Evolutionary conservation across 108 stramenopile species (phyloP), one percentile per base, ranked within the genome.

Genomic region (Fistulifera solaris): DNA sequence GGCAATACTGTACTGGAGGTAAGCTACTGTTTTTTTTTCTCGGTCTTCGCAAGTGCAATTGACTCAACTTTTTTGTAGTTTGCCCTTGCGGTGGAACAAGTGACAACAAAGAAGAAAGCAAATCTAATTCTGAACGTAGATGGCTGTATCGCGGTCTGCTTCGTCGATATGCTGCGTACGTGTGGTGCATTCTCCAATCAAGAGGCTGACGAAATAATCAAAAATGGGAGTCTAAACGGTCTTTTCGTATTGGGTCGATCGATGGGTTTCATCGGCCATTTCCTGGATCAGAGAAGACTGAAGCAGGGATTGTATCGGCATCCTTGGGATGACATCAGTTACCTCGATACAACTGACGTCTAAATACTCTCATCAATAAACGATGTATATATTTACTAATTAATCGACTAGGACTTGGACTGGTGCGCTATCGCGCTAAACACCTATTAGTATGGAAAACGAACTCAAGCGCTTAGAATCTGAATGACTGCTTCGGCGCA

Each of bases 81-180:
- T 67, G 93, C 93, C 25, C 62, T 94, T 47, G 79, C 74, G 12
- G 87, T 94, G 22, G 93, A 94, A 60, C 81, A 85, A 64, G 76
- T 89, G 28, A 94, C 93, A 13, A 92, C 89, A 11, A 78, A 80
- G 70, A 94, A 94, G 73, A 83, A 77, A 65, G 78, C 87, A 12
- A 92, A 81, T 52, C 69, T 94, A 13, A 94, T 94, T 55, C 68
- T 94, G 7, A 94, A 94, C 59, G 93, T 94, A n/a, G 93, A 94
- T 68, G 93, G 93, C 4, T 88, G 87, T 62, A 91, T 94, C 55
- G 93, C 93, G 5, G 89, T 76, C 10, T 89, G 89, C 72, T 94
- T 94, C 57, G 93, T 94, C 23, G 93, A 94, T 64, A 71, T 94
- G 67, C 70, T 94, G 8, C 80, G 93, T n/a, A 70, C 68, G 40